Evolutionary conservation across 805 yeast species (phyloP).

Genomic region (Cyberlindnera veronae): DNA sequence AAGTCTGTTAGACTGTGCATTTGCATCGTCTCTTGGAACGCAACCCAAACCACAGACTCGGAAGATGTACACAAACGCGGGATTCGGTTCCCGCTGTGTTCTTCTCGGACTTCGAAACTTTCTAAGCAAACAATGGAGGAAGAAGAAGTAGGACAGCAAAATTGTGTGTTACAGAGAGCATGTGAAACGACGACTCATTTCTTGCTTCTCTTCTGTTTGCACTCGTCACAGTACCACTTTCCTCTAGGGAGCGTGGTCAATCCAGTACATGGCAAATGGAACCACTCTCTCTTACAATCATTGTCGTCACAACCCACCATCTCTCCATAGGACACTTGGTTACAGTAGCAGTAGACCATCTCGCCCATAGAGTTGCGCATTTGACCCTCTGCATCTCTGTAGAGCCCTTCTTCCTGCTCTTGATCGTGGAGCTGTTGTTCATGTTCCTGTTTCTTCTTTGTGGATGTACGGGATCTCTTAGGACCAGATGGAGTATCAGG

Average conservation of each 20-base stretch:
- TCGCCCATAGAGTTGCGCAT: constrained; percentile 42
- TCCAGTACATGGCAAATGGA: constrained; percentile 91
- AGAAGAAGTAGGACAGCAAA: no score
- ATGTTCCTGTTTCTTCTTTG: constrained; percentile 17
- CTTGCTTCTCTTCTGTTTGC: constrained; percentile 38
- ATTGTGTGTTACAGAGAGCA: no score
- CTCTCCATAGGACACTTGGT: constrained; percentile 95
- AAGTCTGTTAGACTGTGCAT: no score
- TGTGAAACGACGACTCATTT: constrained; percentile 29
- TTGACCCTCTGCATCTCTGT: constrained; percentile 15
- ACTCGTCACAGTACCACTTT: constrained; percentile 77
- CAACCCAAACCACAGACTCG: no score
- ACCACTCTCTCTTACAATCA: constrained; percentile 90
- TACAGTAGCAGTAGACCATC: constrained; percentile 93
- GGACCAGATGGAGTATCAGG: constrained; percentile 20
- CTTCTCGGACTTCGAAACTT: no score
- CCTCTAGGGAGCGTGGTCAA: constrained; percentile 82
- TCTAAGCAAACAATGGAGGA: no score
- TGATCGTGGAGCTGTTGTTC: constrained; percentile 12
- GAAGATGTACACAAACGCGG: no score
- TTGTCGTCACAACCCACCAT: constrained; percentile 99
- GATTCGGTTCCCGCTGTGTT: no score
- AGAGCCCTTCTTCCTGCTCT: constrained; percentile 12
- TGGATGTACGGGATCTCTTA: constrained; percentile 20
- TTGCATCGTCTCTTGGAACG: no score